Conservation (phyloP, 495 filamentous ascomycete genomes). For the Hypoxylon fuscum region DNA sequence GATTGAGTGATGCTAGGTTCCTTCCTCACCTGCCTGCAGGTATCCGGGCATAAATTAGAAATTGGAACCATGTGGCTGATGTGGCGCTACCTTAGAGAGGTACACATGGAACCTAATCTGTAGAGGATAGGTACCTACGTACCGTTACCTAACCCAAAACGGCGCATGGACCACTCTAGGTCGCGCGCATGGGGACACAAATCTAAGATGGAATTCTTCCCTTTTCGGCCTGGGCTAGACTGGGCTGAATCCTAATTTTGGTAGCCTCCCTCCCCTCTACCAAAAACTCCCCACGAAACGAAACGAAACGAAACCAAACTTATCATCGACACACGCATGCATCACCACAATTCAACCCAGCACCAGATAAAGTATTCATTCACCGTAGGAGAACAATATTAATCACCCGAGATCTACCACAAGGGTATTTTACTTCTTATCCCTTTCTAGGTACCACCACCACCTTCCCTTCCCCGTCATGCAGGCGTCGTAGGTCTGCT, state of each 20-base stretch:
- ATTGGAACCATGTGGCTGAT: too few species aligned
- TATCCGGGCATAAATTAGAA: too few species aligned
- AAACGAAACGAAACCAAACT: constrained; percentile 18
- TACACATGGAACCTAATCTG: background rate
- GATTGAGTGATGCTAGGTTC: too few species aligned
- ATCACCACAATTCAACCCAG: constrained; percentile 21
- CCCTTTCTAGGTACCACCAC: background rate
- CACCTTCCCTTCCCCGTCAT: constrained; percentile 24
- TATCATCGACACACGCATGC: too few species aligned
- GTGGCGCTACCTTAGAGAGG: too few species aligned
- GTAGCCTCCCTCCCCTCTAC: constrained; percentile 31
- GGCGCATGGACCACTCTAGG: constrained; percentile 7
- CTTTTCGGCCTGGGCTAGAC: constrained; percentile 24
- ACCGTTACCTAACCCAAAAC: background rate
- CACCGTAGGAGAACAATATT: constrained; percentile 25
- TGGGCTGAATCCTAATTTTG: constrained; percentile 38
- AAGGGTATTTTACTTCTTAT: background rate
- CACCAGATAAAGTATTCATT: constrained; percentile 23
- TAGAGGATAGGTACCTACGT: background rate
- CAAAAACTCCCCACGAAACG: constrained; percentile 23
- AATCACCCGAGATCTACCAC: constrained; percentile 14
- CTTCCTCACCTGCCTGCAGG: too few species aligned
- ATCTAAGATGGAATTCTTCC: constrained; percentile 8
- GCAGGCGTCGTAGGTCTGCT: constrained; percentile 29
- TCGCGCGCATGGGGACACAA: too few species aligned